phyloP scores from a whole-genome alignment of 1,284 basidiomycete species.

The Apiotrichum laibachii region DNA sequence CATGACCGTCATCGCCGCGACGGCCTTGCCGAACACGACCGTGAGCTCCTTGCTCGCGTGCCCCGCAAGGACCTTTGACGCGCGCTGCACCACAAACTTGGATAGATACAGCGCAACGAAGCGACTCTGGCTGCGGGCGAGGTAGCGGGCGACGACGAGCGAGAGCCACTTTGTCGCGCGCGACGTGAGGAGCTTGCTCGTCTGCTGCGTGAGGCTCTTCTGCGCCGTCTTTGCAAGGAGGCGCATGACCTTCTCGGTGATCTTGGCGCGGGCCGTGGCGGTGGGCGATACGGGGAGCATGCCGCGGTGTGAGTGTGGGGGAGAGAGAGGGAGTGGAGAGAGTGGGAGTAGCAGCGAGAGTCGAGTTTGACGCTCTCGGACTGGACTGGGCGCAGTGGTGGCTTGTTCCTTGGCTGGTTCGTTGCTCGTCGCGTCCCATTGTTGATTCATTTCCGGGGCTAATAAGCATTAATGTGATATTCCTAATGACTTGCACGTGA shows the following conservation, averaged over 20 bases:
- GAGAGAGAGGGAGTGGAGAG: not conserved
- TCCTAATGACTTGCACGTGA: no score
- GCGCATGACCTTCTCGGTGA: not conserved
- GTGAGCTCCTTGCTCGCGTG: constrained; percentile 2
- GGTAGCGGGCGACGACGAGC: constrained; percentile 3
- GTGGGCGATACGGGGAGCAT: constrained; percentile 6
- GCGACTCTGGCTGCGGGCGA: not conserved
- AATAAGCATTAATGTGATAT: no score
- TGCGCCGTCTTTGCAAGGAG: not conserved
- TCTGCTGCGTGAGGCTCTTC: not conserved
- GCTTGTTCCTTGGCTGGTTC: no score
- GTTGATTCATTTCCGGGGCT: no score
- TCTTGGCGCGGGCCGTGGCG: constrained; percentile 2
- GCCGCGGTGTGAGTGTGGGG: not conserved
- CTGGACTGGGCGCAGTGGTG: not conserved
- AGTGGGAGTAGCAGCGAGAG: no score
- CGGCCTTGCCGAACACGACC: not conserved
- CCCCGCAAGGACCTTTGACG: constrained; percentile 2
- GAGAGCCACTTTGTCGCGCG: constrained; percentile 1
- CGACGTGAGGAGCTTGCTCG: not conserved
- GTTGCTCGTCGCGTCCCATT: no score
- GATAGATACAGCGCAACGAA: constrained; percentile 2
- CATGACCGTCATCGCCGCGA: not conserved
- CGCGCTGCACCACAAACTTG: constrained; percentile 5
- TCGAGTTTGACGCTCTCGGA: not conserved